Conservation (phyloP, 495 filamentous ascomycete genomes). For the Pseudoneurospora amorphoporcata region DNA sequence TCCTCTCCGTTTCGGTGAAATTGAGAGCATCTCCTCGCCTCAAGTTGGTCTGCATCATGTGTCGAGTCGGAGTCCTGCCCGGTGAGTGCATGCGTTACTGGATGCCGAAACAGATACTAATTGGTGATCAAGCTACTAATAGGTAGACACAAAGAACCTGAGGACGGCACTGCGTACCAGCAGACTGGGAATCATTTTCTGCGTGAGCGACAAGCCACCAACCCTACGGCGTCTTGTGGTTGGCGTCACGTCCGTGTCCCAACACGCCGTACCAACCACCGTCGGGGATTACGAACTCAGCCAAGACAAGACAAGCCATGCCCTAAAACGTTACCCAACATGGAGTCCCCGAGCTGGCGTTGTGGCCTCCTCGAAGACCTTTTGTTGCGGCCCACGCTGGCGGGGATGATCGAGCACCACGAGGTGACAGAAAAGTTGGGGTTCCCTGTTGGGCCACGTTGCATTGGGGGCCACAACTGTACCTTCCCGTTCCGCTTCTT, state of each 20-base stretch:
- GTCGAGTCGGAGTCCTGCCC: background rate
- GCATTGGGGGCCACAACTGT: constrained; percentile 12
- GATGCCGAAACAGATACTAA: background rate
- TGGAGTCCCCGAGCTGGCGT: background rate
- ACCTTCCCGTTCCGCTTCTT: constrained; percentile 19
- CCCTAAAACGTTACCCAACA: background rate
- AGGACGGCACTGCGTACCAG: background rate
- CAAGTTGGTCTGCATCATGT: background rate
- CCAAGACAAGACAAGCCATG: background rate
- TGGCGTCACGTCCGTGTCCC: background rate
- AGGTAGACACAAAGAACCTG: background rate
- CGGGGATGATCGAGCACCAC: background rate
- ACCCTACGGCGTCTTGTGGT: background rate
- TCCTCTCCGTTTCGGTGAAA: background rate
- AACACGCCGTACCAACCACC: background rate
- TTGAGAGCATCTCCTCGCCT: background rate
- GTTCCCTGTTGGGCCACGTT: constrained; percentile 16
- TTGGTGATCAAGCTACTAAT: background rate
- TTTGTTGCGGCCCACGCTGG: background rate
- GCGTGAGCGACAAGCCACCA: background rate
- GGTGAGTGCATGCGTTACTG: background rate
- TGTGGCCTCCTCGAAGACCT: background rate
- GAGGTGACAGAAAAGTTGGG: background rate
- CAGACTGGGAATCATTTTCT: background rate
- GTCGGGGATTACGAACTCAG: background rate